These are phyloP conservation scores for Rosa hybrid DNA, from an alignment of 331 rosid species.

Conservation along the genomic window DNA sequence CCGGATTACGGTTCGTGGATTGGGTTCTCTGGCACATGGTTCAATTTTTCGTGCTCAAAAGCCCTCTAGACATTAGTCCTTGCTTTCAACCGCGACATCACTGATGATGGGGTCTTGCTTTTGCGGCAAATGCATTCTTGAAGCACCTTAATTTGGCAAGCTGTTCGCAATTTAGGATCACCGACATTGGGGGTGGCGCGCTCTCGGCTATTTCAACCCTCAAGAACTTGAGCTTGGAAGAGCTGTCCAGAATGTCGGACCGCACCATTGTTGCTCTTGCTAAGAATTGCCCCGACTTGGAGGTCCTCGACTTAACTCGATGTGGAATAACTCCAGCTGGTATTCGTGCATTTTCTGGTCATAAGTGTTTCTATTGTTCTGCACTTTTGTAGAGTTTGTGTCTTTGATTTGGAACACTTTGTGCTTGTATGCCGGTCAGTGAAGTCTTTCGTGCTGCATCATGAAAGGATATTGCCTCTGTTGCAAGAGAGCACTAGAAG, in stretches of 20 bases:
- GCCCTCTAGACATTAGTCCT: no score
- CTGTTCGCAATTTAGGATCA: conserved; percentile 30
- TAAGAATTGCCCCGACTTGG: conserved; percentile 13
- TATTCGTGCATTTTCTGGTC: conserved; percentile 28
- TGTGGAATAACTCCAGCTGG: conserved; percentile 17
- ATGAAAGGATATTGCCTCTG: no score
- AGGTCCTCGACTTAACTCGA: conserved; percentile 19
- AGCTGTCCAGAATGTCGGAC: conserved; percentile 29
- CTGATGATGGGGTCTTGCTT: background rate
- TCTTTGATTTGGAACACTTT: no score
- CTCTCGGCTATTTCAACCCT: conserved; percentile 22
- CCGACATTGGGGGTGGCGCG: conserved; percentile 24
- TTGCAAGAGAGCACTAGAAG: no score
- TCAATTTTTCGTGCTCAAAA: no score
- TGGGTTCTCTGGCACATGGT: no score
- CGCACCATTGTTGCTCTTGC: conserved; percentile 29
- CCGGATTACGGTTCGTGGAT: no score
- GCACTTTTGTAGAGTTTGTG: no score
- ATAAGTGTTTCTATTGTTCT: conserved; percentile 8
- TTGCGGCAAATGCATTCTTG: conserved; percentile 18
- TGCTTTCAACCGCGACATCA: no score
- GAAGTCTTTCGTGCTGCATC: no score
- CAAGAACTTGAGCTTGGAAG: conserved; percentile 16
- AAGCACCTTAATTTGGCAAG: conserved; percentile 23
- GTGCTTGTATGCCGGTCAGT: no score